These are phyloP conservation scores for Solanum boliviense DNA, from an alignment of 257 asterid species.

Conservation along the genomic window DNA sequence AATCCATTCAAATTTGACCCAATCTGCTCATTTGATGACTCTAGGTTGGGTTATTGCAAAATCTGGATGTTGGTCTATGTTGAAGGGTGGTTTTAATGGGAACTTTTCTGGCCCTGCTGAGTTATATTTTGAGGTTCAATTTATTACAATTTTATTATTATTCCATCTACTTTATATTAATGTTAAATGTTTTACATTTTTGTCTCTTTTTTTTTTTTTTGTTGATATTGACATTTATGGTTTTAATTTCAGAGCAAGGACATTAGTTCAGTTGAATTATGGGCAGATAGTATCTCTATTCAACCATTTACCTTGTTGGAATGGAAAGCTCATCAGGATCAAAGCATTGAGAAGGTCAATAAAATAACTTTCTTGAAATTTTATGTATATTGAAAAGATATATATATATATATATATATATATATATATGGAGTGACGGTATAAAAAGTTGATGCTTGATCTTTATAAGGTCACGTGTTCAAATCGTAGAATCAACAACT, in stretches of 20 bases:
- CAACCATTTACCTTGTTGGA: slow-evolving; percentile 21
- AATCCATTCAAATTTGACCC: neutral
- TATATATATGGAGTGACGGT: neutral
- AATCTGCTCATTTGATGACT: neutral
- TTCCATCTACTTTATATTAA: neutral
- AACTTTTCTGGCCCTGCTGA: neutral
- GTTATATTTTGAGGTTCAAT: neutral
- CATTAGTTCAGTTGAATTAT: slow-evolving; percentile 6
- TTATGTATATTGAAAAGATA: neutral
- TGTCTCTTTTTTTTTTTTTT: neutral
- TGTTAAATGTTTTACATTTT: neutral
- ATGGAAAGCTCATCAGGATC: slow-evolving; percentile 22
- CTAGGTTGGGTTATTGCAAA: neutral
- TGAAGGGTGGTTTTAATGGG: slow-evolving; percentile 1
- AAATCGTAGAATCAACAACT: neutral
- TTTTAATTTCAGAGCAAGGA: neutral
- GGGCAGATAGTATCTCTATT: slow-evolving; percentile 21
- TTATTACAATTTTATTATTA: neutral
- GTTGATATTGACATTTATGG: neutral
- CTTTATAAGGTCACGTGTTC: neutral
- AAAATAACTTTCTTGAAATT: neutral
- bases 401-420: too few relatives aligned
- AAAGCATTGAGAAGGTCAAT: slow-evolving; percentile 9
- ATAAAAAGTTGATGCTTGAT: neutral
- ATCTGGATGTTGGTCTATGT: slow-evolving; percentile 1